Evolutionary conservation across 441 rosid species (phyloP).

Genomic region (Euphorbia schlechtendalii): DNA sequence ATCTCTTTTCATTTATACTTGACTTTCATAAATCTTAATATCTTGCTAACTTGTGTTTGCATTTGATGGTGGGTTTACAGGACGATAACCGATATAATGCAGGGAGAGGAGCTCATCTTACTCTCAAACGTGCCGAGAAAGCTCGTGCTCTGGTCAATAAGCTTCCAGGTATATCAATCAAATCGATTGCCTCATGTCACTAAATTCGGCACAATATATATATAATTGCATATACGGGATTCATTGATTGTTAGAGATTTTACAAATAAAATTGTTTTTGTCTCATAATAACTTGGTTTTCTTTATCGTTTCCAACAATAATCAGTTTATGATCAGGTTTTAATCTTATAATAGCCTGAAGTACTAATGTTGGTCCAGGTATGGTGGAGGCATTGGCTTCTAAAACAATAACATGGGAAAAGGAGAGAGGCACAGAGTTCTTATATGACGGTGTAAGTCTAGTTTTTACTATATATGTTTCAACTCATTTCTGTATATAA

Average conservation of each 20-base stretch:
- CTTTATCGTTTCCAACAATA: too few species aligned
- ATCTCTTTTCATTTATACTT: neutral
- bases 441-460: conserved; percentile 83
- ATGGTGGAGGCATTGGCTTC: conserved; percentile 85
- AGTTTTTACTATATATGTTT: conserved; percentile 1
- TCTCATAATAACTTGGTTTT: too few species aligned
- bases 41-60: conserved; percentile 14
- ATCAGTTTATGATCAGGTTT: too few species aligned
- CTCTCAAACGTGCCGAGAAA: conserved; percentile 95
- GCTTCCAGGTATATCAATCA: conserved; percentile 79
- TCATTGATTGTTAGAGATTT: too few species aligned
- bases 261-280: too few species aligned
- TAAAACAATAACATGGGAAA: conserved; percentile 86
- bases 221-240: too few species aligned
- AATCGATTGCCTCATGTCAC: neutral
- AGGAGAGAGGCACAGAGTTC: conserved; percentile 72
- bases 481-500: neutral
- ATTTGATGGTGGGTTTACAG: conserved; percentile 29
- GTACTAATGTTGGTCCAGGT: conserved; percentile 32
- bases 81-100: conserved; percentile 95
- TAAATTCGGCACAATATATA: too few species aligned
- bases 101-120: conserved; percentile 94
- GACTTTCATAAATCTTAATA: neutral
- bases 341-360: neutral
- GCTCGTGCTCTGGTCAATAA: conserved; percentile 90